phyloP scores from a whole-genome alignment of 441 rosid species.

The Erodium moschatum region DNA sequence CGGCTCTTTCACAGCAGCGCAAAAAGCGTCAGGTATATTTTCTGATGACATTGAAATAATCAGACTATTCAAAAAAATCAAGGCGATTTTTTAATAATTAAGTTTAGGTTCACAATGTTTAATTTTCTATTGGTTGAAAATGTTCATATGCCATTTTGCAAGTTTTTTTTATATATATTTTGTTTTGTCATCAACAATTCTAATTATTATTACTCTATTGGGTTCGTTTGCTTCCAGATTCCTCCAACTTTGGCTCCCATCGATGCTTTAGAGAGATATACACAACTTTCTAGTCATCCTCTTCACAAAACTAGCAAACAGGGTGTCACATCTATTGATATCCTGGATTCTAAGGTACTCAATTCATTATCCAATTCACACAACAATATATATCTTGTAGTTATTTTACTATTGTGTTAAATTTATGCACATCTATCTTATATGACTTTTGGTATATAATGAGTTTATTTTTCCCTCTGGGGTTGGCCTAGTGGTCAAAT shows the following conservation, averaged over 20 bases:
- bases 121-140: background rate
- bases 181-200: background rate
- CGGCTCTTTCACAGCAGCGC: constrained; percentile 82
- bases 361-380: constrained; percentile 14
- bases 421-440: background rate
- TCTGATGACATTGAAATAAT: background rate
- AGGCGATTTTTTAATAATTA: too few species aligned
- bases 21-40: constrained; percentile 77
- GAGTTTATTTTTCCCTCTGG: background rate
- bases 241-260: constrained; percentile 65
- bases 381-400: background rate
- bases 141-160: background rate
- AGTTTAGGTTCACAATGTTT: background rate
- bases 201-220: background rate
- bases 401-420: background rate
- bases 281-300: constrained; percentile 92
- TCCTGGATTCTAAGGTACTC: constrained; percentile 56
- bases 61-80: background rate
- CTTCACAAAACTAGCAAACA: constrained; percentile 95
- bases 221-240: constrained; percentile 35
- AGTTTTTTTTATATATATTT: too few species aligned
- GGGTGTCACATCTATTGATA: constrained; percentile 68
- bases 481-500: too few species aligned
- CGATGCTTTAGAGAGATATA: constrained; percentile 66
- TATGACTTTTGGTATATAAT: too few species aligned